Evolutionary conservation across 768 basidiomycete species (phyloP).

Genomic region (Lentinus brumalis): DNA sequence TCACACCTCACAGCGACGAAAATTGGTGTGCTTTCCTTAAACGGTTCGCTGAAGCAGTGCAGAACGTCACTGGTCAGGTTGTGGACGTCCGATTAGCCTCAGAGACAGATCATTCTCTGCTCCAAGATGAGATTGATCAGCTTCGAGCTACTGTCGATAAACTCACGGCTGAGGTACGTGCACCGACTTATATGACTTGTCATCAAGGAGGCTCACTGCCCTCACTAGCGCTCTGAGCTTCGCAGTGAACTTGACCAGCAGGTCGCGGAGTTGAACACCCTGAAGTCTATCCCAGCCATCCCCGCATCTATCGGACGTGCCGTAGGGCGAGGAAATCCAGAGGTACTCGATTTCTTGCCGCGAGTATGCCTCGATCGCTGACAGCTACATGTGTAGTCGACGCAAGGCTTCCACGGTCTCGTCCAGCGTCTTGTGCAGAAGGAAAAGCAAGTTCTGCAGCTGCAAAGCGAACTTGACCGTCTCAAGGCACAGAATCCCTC

Average conservation of each 20-base stretch:
- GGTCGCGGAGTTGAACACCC: slow-evolving; percentile 66
- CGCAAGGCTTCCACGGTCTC: slow-evolving; percentile 67
- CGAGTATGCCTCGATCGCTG: not conserved
- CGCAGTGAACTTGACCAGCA: slow-evolving; percentile 60
- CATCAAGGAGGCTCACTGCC: not conserved
- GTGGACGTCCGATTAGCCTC: slow-evolving; percentile 53
- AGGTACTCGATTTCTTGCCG: slow-evolving; percentile 40
- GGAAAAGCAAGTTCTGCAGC: slow-evolving; percentile 79
- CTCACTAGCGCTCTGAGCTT: slow-evolving; percentile 49
- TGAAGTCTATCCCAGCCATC: slow-evolving; percentile 53
- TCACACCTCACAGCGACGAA: slow-evolving; percentile 49
- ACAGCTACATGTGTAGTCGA: slow-evolving; percentile 13
- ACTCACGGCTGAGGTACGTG: slow-evolving; percentile 63
- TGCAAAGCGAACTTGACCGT: slow-evolving; percentile 71
- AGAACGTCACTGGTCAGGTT: slow-evolving; percentile 66
- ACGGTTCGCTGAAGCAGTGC: slow-evolving; percentile 58
- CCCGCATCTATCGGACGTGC: slow-evolving; percentile 41
- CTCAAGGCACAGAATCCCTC: slow-evolving; percentile 58
- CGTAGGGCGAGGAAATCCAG: slow-evolving; percentile 52
- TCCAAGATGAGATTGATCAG: slow-evolving; percentile 62
- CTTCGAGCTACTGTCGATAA: slow-evolving; percentile 63
- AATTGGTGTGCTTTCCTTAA: slow-evolving; percentile 66
- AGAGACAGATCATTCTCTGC: slow-evolving; percentile 41
- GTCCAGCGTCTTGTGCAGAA: slow-evolving; percentile 81
- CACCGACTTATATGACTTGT: not conserved